A percentile compares a stretch with the other conserved stretches of the same genome.
Evolutionary conservation across 148 eudicot genomes (phyloP).

Genomic region (Beta vulgaris): DNA sequence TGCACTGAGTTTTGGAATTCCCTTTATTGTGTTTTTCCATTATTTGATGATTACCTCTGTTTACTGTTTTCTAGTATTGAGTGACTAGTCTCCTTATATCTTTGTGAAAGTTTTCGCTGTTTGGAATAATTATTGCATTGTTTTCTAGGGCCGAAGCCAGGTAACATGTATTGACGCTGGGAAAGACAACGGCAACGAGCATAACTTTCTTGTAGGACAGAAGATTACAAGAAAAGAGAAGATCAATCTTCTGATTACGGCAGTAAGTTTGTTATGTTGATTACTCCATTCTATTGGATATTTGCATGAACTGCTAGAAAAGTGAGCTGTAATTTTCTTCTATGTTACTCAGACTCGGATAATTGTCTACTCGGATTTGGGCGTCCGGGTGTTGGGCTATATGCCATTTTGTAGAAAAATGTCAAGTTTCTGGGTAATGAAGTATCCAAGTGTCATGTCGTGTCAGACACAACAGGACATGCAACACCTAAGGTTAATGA

Average conservation of each 20-base stretch:
- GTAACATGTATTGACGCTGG: slow-evolving; percentile 4
- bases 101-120: not conserved
- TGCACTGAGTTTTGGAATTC: not conserved
- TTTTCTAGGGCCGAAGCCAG: slow-evolving; percentile 23
- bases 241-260: slow-evolving; percentile 49
- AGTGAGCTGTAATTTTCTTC: not conserved
- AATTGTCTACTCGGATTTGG: too few species aligned
- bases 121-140: not conserved
- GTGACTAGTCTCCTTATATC: not conserved
- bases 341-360: too few species aligned
- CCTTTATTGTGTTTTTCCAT: not conserved
- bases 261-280: slow-evolving; percentile 31
- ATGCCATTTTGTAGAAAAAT: too few species aligned
- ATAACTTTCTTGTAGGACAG: slow-evolving; percentile 43
- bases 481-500: too few species aligned
- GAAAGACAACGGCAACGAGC: slow-evolving; percentile 17
- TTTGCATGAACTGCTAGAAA: not conserved
- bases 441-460: too few species aligned
- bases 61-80: not conserved
- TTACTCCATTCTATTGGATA: not conserved
- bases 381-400: too few species aligned
- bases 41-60: not conserved
- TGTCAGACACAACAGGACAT: too few species aligned
- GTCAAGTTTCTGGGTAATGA: too few species aligned
- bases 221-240: slow-evolving; percentile 62